Evolutionary conservation across 768 basidiomycete genomes (phyloP).

Genomic region (Albatrellus ellisii): DNA sequence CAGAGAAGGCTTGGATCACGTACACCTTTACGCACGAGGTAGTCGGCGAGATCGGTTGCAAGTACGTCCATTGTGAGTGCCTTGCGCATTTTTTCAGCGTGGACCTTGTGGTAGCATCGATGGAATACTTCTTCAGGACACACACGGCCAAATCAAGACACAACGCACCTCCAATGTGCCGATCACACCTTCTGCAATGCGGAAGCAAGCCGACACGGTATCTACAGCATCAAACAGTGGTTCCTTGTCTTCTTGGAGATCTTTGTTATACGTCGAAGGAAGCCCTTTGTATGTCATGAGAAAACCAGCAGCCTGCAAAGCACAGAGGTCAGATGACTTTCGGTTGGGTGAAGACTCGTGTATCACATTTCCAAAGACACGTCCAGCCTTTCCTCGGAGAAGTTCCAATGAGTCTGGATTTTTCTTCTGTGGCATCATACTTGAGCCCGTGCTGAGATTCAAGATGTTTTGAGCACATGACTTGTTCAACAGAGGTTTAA

Average conservation of each 20-base stretch:
- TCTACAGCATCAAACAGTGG: conserved; percentile 92
- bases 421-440: conserved; percentile 99
- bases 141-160: too few species aligned
- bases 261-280: conserved; percentile 99
- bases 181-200: conserved; percentile 91
- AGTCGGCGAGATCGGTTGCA: conserved; percentile 97
- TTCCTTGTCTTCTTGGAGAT: conserved; percentile 97
- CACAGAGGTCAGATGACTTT: neutral
- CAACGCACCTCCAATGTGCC: conserved; percentile 69
- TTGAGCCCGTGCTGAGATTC: conserved; percentile 82
- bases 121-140: neutral
- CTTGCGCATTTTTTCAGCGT: conserved; percentile 78
- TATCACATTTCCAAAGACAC: conserved; percentile 82
- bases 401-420: conserved; percentile 96
- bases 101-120: conserved; percentile 38
- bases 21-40: conserved; percentile 97
- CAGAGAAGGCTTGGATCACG: conserved; percentile 19
- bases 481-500: neutral
- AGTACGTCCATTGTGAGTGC: conserved; percentile 96
- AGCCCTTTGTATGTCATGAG: conserved; percentile 95
- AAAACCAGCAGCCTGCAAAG: conserved; percentile 85
- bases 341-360: neutral
- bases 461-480: too few species aligned
- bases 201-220: conserved; percentile 75
- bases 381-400: conserved; percentile 88